Conservation (phyloP, 1,139 yeast species). For the Magnusiomyces paraingens region DNA sequence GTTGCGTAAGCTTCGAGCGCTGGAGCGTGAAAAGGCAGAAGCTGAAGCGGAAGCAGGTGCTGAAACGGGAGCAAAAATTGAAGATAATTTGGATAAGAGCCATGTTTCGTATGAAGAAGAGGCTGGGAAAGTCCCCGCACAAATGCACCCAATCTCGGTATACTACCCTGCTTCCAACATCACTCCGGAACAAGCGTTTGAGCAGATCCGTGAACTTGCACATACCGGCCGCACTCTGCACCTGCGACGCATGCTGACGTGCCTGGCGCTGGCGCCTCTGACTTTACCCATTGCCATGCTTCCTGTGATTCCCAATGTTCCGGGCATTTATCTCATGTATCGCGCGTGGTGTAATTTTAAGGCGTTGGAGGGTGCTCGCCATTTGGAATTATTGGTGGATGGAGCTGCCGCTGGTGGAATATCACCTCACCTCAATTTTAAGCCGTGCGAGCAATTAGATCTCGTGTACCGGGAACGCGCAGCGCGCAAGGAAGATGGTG, state of each 20-base stretch:
- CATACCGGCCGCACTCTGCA: conserved; percentile 39
- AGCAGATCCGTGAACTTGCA: conserved; percentile 31
- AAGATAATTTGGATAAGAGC: conserved; percentile 9
- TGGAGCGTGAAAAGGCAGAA: conserved; percentile 8
- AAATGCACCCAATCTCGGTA: conserved; percentile 22
- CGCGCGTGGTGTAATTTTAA: conserved; percentile 80
- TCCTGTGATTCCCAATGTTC: conserved; percentile 92
- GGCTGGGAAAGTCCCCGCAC: conserved; percentile 12
- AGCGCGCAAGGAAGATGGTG: background rate
- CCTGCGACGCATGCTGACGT: conserved; percentile 39
- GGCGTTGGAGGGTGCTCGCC: conserved; percentile 71
- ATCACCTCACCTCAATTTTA: background rate
- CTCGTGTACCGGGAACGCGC: background rate
- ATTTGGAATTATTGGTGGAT: conserved; percentile 48
- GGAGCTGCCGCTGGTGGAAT: conserved; percentile 11
- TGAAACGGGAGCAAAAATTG: conserved; percentile 8
- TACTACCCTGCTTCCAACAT: conserved; percentile 26
- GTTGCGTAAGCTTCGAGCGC: conserved; percentile 18
- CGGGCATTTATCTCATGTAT: conserved; percentile 81
- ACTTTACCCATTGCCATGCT: conserved; percentile 73
- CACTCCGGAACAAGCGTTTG: conserved; percentile 20
- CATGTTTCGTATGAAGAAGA: conserved; percentile 18
- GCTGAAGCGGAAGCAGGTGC: conserved; percentile 2
- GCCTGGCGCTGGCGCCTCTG: conserved; percentile 64
- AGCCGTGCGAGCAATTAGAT: background rate